phyloP scores from a whole-genome alignment of 257 asterid species.

The Petrea volubilis region DNA sequence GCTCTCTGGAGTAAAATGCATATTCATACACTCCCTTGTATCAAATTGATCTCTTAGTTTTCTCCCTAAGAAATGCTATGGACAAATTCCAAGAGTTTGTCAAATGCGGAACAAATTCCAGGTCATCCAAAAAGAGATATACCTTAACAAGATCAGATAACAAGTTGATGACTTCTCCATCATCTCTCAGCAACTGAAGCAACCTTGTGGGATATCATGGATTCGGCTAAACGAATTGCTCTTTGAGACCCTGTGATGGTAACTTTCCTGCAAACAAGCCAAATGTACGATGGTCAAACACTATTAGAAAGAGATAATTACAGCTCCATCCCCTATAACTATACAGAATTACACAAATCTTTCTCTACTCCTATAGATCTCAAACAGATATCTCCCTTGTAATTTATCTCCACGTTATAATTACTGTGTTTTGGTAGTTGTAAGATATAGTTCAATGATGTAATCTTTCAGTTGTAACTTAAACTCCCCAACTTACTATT shows the following conservation, averaged over 20 bases:
- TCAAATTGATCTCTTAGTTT: conserved; percentile 10
- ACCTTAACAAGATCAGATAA: not conserved
- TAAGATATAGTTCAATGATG: too few species aligned
- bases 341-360: too few species aligned
- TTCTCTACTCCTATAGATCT: too few species aligned
- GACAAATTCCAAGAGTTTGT: conserved; percentile 21
- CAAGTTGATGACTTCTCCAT: conserved; percentile 13
- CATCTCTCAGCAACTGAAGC: conserved; percentile 48
- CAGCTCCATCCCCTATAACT: too few species aligned
- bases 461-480: too few species aligned
- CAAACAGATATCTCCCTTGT: too few species aligned
- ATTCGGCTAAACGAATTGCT: conserved; percentile 54
- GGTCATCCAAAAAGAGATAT: conserved; percentile 12
- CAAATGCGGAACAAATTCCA: conserved; percentile 21
- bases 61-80: conserved; percentile 18
- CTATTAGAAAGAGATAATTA: too few species aligned
- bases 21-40: conserved; percentile 21
- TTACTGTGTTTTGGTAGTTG: too few species aligned
- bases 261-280: conserved; percentile 55
- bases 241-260: conserved; percentile 64
- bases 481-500: too few species aligned
- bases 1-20: conserved; percentile 19
- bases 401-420: too few species aligned
- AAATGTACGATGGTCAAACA: too few species aligned
- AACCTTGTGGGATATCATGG: conserved; percentile 56